Evolutionary conservation across 2,329 filamentous ascomycete genomes (phyloP).

Genomic region (Ceratocystis alfenasii): DNA sequence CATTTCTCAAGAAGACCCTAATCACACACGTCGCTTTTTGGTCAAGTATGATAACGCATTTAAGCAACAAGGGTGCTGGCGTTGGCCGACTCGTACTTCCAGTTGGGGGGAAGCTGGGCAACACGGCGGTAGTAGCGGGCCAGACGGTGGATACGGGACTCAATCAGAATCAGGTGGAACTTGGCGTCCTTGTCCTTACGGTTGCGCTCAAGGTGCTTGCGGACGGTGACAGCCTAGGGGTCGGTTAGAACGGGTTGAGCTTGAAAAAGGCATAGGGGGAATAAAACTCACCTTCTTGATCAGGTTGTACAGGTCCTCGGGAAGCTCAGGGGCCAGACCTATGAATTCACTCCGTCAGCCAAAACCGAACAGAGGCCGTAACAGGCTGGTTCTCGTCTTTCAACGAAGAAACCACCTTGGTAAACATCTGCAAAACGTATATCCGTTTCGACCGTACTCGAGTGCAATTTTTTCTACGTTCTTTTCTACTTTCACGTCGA

Average conservation of each 20-base stretch:
- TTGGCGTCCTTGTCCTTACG: conserved; percentile 99
- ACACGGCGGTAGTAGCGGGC: conserved; percentile 99
- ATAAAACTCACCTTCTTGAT: conserved; percentile 82
- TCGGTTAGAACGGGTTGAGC: conserved; percentile 23
- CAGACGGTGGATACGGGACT: conserved; percentile 99
- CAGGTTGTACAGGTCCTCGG: conserved; percentile 99
- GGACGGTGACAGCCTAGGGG: conserved; percentile 79
- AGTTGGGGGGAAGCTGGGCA: conserved; percentile 74
- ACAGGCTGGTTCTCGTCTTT: conserved; percentile 20
- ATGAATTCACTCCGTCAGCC: conserved; percentile 82
- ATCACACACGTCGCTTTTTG: conserved; percentile 21
- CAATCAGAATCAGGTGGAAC: conserved; percentile 99
- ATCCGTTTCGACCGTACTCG: conserved; percentile 21
- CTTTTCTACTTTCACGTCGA: conserved; percentile 7
- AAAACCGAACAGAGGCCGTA: conserved; percentile 77
- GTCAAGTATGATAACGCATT: conserved; percentile 28
- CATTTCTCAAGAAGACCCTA: conserved; percentile 17
- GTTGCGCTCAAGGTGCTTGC: conserved; percentile 99
- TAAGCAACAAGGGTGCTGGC: conserved; percentile 90
- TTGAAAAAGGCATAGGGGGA: background rate
- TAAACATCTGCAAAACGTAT: conserved; percentile 19
- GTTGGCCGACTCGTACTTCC: conserved; percentile 97
- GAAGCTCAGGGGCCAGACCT: conserved; percentile 98
- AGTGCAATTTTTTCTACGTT: background rate
- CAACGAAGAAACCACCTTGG: conserved; percentile 20